Evolutionary conservation across 306 rosid species (phyloP), one percentile per base, ranked within the genome.

Genomic region (Abrus precatorius): DNA sequence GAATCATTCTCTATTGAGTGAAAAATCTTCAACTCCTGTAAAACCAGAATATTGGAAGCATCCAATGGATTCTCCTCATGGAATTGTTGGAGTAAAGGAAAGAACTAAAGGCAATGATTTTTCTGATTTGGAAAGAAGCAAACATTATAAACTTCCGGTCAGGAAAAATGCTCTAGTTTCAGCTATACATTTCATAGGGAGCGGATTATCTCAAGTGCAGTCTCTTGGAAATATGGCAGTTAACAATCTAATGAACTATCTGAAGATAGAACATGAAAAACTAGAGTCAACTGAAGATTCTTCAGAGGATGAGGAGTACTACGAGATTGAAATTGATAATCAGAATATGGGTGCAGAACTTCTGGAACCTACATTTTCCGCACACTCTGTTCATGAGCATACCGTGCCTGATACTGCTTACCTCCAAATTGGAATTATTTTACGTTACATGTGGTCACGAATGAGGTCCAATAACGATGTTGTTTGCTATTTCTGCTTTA

Each of bases 401-500:
- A 28, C 74, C 2, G 29, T 44, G 74, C 66, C 92, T 65, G 91
- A 88, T 74, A 80, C 92, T 41, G 86, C 93, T 64, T 88, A 87
- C 74, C 80, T 80, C 80, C 93, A 86, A 86, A 84, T 94, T 72
- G 97, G 97, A 85, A 91, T 91, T 80, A 91, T 94, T 81, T 60
- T 91, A 62, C 85, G 77, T 66, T 83, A 91, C 89, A 85, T 88
- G 75, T 94, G 98, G 97, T 89, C 97, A 66, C 94, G 82, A 72
- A 88, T 92, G 97, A 88, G 89, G 82, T 91, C 98, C 5, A 94
- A 94, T 73, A 92, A 92, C 63, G 98, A 94, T 45, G 88, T 92
- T 29, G 98, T 94, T 70, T 92, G 98, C 83, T 94, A 92, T 72
- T 94, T 91, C 84, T 91, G 97, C 90, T 94, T 92, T 77, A 74